phyloP scores from a whole-genome alignment of 345 rosid species.

The Erucastrum elatum region DNA sequence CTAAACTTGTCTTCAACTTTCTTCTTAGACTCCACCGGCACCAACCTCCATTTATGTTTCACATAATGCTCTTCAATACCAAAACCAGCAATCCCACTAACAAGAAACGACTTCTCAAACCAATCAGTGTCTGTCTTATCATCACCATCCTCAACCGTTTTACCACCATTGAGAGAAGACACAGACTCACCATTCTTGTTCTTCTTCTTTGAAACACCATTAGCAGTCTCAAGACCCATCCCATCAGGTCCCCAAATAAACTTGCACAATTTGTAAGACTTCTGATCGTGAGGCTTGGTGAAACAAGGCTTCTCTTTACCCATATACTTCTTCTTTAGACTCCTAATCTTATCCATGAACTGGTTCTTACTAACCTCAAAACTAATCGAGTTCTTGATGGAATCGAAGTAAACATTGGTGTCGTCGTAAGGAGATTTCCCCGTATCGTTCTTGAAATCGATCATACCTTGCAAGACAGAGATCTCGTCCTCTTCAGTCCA shows the following conservation, averaged over 20 bases:
- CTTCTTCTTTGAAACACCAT: slow-evolving; percentile 20
- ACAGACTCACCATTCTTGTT: slow-evolving; percentile 22
- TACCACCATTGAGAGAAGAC: too few relatives aligned
- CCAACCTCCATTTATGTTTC: slow-evolving; percentile 18
- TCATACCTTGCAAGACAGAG: slow-evolving; percentile 42
- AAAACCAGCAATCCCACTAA: background rate
- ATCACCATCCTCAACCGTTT: too few relatives aligned
- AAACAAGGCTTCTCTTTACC: slow-evolving; percentile 37
- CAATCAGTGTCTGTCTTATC: too few relatives aligned
- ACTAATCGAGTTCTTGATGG: slow-evolving; percentile 40
- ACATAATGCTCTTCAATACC: slow-evolving; percentile 25
- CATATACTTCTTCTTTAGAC: slow-evolving; percentile 47
- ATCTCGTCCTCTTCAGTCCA: slow-evolving; percentile 57
- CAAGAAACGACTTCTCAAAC: slow-evolving; percentile 24
- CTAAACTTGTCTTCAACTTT: slow-evolving; percentile 25
- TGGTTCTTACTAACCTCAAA: slow-evolving; percentile 44
- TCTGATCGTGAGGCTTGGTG: slow-evolving; percentile 43
- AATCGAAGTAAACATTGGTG: slow-evolving; percentile 37
- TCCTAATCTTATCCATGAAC: slow-evolving; percentile 48
- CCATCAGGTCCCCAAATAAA: slow-evolving; percentile 47
- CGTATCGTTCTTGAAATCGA: slow-evolving; percentile 37
- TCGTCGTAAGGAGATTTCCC: slow-evolving; percentile 42
- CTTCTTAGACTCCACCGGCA: slow-evolving; percentile 3
- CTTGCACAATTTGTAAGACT: slow-evolving; percentile 35
- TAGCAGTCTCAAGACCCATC: slow-evolving; percentile 18